These are phyloP conservation scores for Carex pumila DNA, from an alignment of 176 grass and related monocot species.

Conservation along the genomic window DNA sequence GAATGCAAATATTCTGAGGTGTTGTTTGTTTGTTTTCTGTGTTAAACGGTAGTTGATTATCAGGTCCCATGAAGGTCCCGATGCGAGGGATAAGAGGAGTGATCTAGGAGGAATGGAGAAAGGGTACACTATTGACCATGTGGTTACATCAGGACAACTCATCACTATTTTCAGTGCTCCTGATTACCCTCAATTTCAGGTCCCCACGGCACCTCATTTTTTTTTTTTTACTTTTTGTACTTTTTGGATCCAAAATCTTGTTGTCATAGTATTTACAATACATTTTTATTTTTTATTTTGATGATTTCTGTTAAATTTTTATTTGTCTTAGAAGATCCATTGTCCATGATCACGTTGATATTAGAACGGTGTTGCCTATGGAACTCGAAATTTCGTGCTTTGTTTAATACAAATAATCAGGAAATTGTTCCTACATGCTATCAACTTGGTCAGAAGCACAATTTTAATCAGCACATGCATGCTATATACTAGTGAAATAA, in stretches of 20 bases:
- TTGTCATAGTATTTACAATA: neutral
- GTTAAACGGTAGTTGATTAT: constrained; percentile 85
- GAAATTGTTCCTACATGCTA: neutral
- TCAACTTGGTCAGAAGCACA: neutral
- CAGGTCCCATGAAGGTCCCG: constrained; percentile 98
- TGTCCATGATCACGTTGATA: neutral
- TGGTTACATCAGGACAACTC: constrained; percentile 71
- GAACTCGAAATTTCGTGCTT: neutral
- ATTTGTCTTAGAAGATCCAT: neutral
- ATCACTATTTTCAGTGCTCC: constrained; percentile 96
- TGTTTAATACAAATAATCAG: neutral
- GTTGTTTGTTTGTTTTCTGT: constrained; percentile 27
- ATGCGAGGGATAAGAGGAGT: constrained; percentile 75
- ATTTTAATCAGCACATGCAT: neutral
- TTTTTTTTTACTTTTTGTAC: neutral
- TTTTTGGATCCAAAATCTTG: neutral
- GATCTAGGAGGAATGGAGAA: constrained; percentile 85
- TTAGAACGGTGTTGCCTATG: neutral
- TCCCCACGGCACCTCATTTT: neutral
- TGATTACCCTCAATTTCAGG: constrained; percentile 98
- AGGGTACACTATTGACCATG: constrained; percentile 93
- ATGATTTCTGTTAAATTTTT: neutral
- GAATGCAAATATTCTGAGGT: constrained; percentile 5
- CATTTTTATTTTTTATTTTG: neutral
- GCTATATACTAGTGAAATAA: neutral